Percentiles rank a stretch among this genome's conserved stretches.
Evolutionary conservation across 768 basidiomycete genomes (phyloP).

Genomic region (Pilatotrama ljubarskyi): DNA sequence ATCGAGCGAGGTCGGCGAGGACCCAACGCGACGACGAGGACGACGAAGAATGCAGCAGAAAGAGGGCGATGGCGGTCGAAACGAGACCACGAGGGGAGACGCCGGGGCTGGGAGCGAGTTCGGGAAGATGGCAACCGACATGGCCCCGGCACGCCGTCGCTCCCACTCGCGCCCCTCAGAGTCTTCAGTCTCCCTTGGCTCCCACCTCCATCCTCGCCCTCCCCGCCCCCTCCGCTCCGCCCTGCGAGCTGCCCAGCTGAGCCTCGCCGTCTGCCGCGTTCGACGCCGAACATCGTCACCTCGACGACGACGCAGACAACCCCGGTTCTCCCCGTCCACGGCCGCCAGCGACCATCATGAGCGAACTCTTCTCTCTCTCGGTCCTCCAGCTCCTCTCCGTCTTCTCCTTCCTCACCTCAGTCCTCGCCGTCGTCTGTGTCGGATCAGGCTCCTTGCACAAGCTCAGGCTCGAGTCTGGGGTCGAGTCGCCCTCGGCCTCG

Average conservation of each 20-base stretch:
- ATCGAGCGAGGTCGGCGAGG: too few species aligned
- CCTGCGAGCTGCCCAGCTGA: not conserved
- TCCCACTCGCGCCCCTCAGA: too few species aligned
- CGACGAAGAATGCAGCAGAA: not conserved
- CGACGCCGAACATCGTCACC: not conserved
- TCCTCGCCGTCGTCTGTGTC: conserved; percentile 25
- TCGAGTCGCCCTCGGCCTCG: conserved; percentile 11
- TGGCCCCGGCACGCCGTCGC: too few species aligned
- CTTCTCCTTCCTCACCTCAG: conserved; percentile 24
- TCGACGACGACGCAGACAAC: conserved; percentile 8
- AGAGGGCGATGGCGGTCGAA: not conserved
- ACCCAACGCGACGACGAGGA: too few species aligned
- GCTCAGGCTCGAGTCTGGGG: conserved; percentile 20
- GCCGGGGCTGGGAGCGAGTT: too few species aligned
- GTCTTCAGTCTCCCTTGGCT: not conserved
- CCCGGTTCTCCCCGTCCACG: conserved; percentile 12
- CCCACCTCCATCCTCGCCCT: not conserved
- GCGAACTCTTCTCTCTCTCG: conserved; percentile 24
- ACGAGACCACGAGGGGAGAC: too few species aligned
- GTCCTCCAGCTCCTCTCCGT: conserved; percentile 26
- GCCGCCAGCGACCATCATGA: conserved; percentile 16
- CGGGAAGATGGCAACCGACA: too few species aligned
- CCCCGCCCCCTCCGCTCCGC: not conserved
- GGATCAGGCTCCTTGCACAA: conserved; percentile 30
- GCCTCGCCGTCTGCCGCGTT: not conserved